Evolutionary conservation across 1,139 yeast genomes (phyloP), one percentile per base, ranked within the genome.

Genomic region (Pichia sp.): DNA sequence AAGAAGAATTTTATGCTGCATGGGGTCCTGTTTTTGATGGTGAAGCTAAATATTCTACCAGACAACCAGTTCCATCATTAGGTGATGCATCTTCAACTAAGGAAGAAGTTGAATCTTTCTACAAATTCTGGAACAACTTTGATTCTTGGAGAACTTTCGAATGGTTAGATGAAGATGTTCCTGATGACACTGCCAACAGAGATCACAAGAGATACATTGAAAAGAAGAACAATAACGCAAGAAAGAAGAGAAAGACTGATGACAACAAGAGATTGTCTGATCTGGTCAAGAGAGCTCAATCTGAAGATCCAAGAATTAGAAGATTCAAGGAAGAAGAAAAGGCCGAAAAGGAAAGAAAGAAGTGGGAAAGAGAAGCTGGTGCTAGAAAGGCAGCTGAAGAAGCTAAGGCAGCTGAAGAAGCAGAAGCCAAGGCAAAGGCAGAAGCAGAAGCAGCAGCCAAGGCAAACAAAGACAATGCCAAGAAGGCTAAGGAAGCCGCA

Each of bases 111-210:
- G 98, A 92, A 61, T 73, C 69, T 40, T 94, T 92, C 72, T 92
- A 92, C 74, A 71, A 75, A 49, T 87, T 86, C 75, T 92, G 94
- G 92, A 88, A 88, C 69, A 84, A 85, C 66, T 87, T 92, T 59
- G 97, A 92, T 66, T 92, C 98, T 33, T 92, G 99, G 99, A 87
- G 95, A 75, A 75, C 96, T 40, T 92, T 92, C 64, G 99, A 92
- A 72, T 92, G 90, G 72, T 79, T 90, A 66, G 99, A 92, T 64
- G 98, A 92, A 73, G 99, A 92, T 65, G 97, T 90, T 62, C 99
- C 99, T 55, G 99, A 92, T 73, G 99, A 92, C 71, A 85, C 97
- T 52, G 86, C 95, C 52, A 94, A 92, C 80, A 88, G 99, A 77
- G 98, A 92, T 67, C 95, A 92, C 78, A 92, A 92, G 76, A 95